Percentiles rank a stretch among this genome's conserved stretches.
Conservation (phyloP, 441 rosid species). For the Aquilaria agallochum region DNA sequence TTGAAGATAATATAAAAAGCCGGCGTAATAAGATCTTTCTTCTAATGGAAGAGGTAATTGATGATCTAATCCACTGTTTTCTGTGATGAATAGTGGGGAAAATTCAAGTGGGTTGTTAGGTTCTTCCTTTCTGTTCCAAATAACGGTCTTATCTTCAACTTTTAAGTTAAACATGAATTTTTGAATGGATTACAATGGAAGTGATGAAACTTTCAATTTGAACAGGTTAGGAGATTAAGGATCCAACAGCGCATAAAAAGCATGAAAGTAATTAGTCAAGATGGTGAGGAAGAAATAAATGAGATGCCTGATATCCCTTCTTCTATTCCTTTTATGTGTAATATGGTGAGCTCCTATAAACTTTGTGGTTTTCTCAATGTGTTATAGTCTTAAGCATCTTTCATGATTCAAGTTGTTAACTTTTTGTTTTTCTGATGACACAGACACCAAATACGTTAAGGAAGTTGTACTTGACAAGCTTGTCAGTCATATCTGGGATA, state of each 20-base stretch:
- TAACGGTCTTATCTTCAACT: too few species aligned
- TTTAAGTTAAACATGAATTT: too few species aligned
- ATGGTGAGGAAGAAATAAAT: slow-evolving; percentile 44
- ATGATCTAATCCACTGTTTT: too few species aligned
- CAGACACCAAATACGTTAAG: slow-evolving; percentile 83
- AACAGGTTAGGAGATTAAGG: slow-evolving; percentile 74
- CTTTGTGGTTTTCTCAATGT: neutral
- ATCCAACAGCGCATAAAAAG: slow-evolving; percentile 77
- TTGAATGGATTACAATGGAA: too few species aligned
- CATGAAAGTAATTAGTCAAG: slow-evolving; percentile 28
- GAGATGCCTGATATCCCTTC: slow-evolving; percentile 98
- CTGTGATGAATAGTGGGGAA: too few species aligned
- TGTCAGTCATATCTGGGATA: slow-evolving; percentile 60
- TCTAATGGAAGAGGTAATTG: slow-evolving; percentile 89
- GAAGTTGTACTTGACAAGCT: slow-evolving; percentile 80
- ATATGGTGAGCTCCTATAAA: slow-evolving; percentile 39
- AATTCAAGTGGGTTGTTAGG: too few species aligned
- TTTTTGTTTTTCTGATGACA: slow-evolving; percentile 15
- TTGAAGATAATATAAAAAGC: slow-evolving; percentile 78
- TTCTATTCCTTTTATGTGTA: slow-evolving; percentile 81
- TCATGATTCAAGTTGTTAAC: neutral
- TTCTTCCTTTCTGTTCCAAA: too few species aligned
- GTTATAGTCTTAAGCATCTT: neutral
- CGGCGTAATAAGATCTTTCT: slow-evolving; percentile 92
- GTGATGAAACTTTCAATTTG: neutral